phyloP scores from a whole-genome alignment of 345 rosid species.

The Mangifera indica region DNA sequence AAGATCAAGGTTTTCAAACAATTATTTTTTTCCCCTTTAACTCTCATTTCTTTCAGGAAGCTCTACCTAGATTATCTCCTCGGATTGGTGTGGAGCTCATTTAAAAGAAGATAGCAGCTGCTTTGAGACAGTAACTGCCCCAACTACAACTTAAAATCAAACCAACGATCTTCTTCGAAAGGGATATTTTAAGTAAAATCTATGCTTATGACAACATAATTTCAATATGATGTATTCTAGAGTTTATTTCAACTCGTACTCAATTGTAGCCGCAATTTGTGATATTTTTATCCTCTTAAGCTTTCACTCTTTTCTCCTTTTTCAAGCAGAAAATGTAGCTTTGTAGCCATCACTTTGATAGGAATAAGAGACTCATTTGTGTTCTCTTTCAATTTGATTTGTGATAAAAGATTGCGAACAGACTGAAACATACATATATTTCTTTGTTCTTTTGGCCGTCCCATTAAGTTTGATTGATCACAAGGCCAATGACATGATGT shows the following conservation, averaged over 20 bases:
- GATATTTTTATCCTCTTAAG: neutral
- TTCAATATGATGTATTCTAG: neutral
- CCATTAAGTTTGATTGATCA: constrained; percentile 24
- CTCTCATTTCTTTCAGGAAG: constrained; percentile 45
- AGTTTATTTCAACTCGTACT: neutral
- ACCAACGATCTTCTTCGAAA: neutral
- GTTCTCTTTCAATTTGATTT: constrained; percentile 3
- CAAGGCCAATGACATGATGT: neutral
- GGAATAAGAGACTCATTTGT: constrained; percentile 3
- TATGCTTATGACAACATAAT: neutral
- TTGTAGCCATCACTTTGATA: neutral
- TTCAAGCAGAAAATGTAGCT: constrained; percentile 20
- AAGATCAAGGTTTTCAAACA: neutral
- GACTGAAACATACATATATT: constrained; percentile 1
- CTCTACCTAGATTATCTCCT: constrained; percentile 67
- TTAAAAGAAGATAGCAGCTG: constrained; percentile 75
- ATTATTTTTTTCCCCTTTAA: neutral
- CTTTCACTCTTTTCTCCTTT: neutral
- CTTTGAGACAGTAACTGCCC: constrained; percentile 41
- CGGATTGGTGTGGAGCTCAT: constrained; percentile 65
- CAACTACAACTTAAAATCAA: constrained; percentile 10
- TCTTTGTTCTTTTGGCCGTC: constrained; percentile 33
- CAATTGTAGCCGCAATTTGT: neutral
- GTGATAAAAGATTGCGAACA: constrained; percentile 19
- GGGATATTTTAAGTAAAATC: neutral